Base-by-base conservation (phyloP, 1,284 basidiomycete species). In the Malassezia cuniculi region DNA sequence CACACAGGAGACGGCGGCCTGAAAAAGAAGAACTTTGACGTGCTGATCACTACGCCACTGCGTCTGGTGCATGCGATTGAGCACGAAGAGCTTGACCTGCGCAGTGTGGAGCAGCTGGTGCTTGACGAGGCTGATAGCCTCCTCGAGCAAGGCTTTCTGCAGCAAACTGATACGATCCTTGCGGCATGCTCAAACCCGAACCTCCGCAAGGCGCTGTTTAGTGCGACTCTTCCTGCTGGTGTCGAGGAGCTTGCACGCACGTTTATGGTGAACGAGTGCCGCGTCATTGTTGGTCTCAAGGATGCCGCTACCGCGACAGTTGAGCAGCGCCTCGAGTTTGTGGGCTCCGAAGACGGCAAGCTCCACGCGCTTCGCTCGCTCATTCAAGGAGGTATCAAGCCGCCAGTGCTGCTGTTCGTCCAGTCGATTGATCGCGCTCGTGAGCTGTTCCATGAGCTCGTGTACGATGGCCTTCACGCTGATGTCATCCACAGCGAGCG, bases 401-500 rank as follows among this genome's bases (percentile, higher is more conserved):
- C 90, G 2, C 90, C 90, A 1, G 75, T 93, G 4, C 75, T 97
- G 18, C 75, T 97, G 41, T 97, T 97, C 67, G 83, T 87, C 3
- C 93, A 90, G 38, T 82, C 85, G 0, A 86, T 94, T 67, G 76
- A 83, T 17, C 79, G 90, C 27, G 89, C 89, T 5, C 78, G 82
- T 27, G 87, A 93, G 25, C 73, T 97, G 28, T 79, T 83, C 32
- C 81, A 86, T 64, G 82, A 90, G 57, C 75, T 97, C 21, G 32
- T 86, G 20, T 80, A 85, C 59, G 80, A 81, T 34, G 77, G 85
- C n/a, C 71, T 80, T 7, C 84, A 85, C 43, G 85, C 93, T 4
- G 89, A 90, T 55, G 82, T 81, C 43, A 75, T 97, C 6, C 93
- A 97, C 69, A 84, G 84, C 1, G 84, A 84, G 0, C 76, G 87